These are phyloP conservation scores for Bipolaris gigantea DNA, from an alignment of 2,329 filamentous ascomycete genomes.

Conservation along the genomic window DNA sequence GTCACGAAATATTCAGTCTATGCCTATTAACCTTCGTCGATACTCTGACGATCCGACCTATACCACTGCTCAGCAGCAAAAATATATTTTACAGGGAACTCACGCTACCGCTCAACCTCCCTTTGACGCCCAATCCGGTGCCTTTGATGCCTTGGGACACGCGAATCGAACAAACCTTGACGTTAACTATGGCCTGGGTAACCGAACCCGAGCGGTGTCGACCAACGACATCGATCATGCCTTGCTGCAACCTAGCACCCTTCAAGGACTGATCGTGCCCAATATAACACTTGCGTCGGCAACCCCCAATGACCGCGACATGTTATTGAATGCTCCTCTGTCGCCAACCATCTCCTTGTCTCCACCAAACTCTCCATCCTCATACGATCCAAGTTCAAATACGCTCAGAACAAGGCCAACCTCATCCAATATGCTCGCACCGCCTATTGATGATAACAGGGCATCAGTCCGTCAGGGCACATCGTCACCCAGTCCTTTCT, in stretches of 20 bases:
- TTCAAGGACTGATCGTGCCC: conserved; percentile 30
- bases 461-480: conserved; percentile 22
- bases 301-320: conserved; percentile 33
- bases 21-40: conserved; percentile 68
- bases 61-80: conserved; percentile 51
- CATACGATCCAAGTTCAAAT: conserved; percentile 32
- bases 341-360: conserved; percentile 47
- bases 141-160: conserved; percentile 24
- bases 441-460: conserved; percentile 43
- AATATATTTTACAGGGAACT: conserved; percentile 53
- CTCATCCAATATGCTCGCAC: conserved; percentile 38
- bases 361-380: conserved; percentile 40
- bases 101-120: conserved; percentile 49
- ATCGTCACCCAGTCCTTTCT: conserved; percentile 26
- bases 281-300: conserved; percentile 42
- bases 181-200: conserved; percentile 30
- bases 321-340: conserved; percentile 23
- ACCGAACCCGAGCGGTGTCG: conserved; percentile 58
- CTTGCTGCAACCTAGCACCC: conserved; percentile 47
- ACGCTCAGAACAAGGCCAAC: conserved; percentile 24
- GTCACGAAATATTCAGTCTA: conserved; percentile 73
- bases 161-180: conserved; percentile 34
- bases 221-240: conserved; percentile 59
- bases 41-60: conserved; percentile 66
- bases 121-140: conserved; percentile 32